These are phyloP conservation scores for Psilocybe sp. DNA, from an alignment of 768 basidiomycete species.

Conservation along the genomic window DNA sequence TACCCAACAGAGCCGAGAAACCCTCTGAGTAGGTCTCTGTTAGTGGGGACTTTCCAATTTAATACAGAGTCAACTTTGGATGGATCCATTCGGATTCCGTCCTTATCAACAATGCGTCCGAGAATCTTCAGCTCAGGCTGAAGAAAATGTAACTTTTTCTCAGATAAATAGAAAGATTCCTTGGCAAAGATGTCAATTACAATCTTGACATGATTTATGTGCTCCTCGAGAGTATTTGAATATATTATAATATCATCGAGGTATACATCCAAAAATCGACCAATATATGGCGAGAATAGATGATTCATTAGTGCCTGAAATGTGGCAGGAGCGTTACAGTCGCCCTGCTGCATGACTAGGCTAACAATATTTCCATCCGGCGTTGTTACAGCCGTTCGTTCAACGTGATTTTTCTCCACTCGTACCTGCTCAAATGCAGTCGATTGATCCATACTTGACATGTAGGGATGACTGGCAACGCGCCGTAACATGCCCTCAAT, in stretches of 20 bases:
- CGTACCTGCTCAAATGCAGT: slow-evolving; percentile 42
- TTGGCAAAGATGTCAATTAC: slow-evolving; percentile 29
- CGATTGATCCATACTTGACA: slow-evolving; percentile 35
- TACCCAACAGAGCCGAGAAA: slow-evolving; percentile 28
- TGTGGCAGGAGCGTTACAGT: slow-evolving; percentile 34
- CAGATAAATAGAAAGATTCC: slow-evolving; percentile 35
- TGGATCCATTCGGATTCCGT: slow-evolving; percentile 41
- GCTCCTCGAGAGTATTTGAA: slow-evolving; percentile 34
- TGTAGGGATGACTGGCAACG: slow-evolving; percentile 23
- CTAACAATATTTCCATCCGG: slow-evolving; percentile 41
- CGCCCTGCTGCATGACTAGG: slow-evolving; percentile 27
- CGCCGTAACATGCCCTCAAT: slow-evolving; percentile 33
- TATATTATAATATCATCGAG: slow-evolving; percentile 39
- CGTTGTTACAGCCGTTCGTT: slow-evolving; percentile 25
- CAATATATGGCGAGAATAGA: slow-evolving; percentile 30
- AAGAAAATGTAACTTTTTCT: slow-evolving; percentile 31
- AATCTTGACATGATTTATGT: slow-evolving; percentile 25
- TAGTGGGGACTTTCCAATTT: slow-evolving; percentile 33
- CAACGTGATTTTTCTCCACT: slow-evolving; percentile 21
- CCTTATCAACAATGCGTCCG: slow-evolving; percentile 25
- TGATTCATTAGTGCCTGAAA: slow-evolving; percentile 43
- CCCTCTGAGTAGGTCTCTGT: slow-evolving; percentile 26
- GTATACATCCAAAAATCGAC: slow-evolving; percentile 36
- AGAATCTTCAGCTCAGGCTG: slow-evolving; percentile 23
- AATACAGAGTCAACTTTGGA: slow-evolving; percentile 36